A percentile compares a stretch with the other conserved stretches of the same genome.
Evolutionary conservation across 805 yeast species (phyloP).

Genomic region (Candida krabiensis): DNA sequence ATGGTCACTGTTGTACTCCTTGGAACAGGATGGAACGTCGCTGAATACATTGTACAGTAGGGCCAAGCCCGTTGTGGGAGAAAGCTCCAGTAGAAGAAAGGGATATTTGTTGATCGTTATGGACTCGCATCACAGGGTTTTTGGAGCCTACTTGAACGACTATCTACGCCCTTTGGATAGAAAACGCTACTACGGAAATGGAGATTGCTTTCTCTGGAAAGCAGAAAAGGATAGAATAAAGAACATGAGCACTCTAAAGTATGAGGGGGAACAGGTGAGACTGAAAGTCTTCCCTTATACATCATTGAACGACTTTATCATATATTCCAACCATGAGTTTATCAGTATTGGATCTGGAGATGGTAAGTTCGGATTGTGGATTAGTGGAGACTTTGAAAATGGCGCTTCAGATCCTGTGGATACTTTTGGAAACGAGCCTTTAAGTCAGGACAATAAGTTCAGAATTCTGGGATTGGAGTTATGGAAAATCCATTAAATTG

Average conservation of each 20-base stretch:
- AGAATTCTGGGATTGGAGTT: constrained; percentile 75
- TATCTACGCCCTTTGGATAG: constrained; percentile 68
- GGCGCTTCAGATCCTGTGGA: constrained; percentile 80
- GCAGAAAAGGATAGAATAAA: constrained; percentile 45
- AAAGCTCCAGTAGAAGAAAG: constrained; percentile 32
- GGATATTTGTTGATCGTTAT: constrained; percentile 77
- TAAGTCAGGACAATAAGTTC: constrained; percentile 57
- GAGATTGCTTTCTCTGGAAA: constrained; percentile 93
- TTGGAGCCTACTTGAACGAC: constrained; percentile 83
- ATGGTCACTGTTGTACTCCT: constrained; percentile 80
- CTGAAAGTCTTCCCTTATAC: constrained; percentile 86
- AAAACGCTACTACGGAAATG: constrained; percentile 84
- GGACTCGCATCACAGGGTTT: constrained; percentile 62
- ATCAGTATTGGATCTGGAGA: constrained; percentile 89
- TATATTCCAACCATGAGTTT: constrained; percentile 75
- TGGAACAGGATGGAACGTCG: constrained; percentile 92
- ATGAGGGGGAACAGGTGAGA: constrained; percentile 37
- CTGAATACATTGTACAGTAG: constrained; percentile 70
- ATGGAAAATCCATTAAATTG: constrained; percentile 61
- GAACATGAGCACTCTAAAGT: constrained; percentile 19
- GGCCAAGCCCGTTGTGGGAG: constrained; percentile 44
- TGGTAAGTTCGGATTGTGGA: constrained; percentile 91
- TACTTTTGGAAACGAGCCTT: constrained; percentile 87
- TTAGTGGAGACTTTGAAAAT: constrained; percentile 66
- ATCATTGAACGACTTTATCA: constrained; percentile 81